These are phyloP conservation scores for Coemansia sp. DNA, from an alignment of 192 early-diverging fungal species.

Conservation along the genomic window DNA sequence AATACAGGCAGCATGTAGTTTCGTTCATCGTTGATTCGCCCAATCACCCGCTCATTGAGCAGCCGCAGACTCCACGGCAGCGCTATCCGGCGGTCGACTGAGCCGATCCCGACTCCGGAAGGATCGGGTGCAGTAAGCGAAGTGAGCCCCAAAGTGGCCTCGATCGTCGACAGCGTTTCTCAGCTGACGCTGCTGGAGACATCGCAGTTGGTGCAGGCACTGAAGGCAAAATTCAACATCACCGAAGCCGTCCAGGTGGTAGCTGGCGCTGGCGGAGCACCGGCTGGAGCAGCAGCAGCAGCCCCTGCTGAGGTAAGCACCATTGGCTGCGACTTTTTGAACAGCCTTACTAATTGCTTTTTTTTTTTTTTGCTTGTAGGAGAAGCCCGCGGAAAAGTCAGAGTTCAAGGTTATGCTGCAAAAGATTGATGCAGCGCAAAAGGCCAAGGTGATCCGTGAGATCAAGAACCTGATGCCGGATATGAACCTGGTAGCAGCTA, in stretches of 20 bases:
- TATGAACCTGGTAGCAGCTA: slow-evolving; percentile 96
- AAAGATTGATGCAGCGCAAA: slow-evolving; percentile 88
- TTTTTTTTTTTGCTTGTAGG: slow-evolving; percentile 44
- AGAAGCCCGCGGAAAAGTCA: slow-evolving; percentile 89
- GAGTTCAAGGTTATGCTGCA: slow-evolving; percentile 95
- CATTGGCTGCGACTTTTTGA: neutral
- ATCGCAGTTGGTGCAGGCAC: slow-evolving; percentile 78
- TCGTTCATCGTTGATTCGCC: slow-evolving; percentile 32
- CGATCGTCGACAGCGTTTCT: slow-evolving; percentile 91
- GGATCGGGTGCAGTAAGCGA: slow-evolving; percentile 48
- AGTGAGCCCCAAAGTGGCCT: slow-evolving; percentile 64
- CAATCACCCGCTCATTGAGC: slow-evolving; percentile 31
- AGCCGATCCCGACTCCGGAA: slow-evolving; percentile 65
- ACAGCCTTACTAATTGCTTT: neutral
- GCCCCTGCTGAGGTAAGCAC: slow-evolving; percentile 59
- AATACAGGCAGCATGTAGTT: slow-evolving; percentile 19
- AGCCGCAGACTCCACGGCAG: slow-evolving; percentile 43
- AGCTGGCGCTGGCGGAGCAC: slow-evolving; percentile 60
- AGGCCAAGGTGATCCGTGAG: slow-evolving; percentile 98
- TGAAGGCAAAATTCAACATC: slow-evolving; percentile 89
- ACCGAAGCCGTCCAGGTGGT: slow-evolving; percentile 85
- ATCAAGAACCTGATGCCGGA: slow-evolving; percentile 92
- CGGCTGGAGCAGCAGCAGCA: slow-evolving; percentile 62
- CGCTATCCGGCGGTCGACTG: slow-evolving; percentile 47
- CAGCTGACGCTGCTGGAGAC: slow-evolving; percentile 89